Evolutionary conservation across 768 basidiomycete species (phyloP), one percentile per base, ranked within the genome.

Genomic region (Mycena metata): DNA sequence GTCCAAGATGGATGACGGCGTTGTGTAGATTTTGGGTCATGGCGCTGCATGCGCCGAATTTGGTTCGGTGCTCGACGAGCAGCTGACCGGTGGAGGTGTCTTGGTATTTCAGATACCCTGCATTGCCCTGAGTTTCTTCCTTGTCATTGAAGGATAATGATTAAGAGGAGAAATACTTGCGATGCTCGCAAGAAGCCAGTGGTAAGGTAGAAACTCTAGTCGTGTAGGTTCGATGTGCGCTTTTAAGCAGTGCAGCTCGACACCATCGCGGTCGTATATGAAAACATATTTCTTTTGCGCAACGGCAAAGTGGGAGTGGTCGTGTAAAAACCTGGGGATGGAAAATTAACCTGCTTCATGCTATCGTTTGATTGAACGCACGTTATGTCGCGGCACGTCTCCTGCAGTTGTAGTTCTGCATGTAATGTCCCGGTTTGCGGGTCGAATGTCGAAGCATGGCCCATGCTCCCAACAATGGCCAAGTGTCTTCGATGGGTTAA

Each of bases 231-330:
- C 98, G 68, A 98, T 88, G 73, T 96, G 94, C 0, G 89, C 83
- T 76, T 91, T 91, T 16, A 96, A 83, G 69, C 89, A 85, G 74
- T 99, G 98, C 5, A 99, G 79, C 77, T 99, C 98, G 16, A 98
- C 92, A 23, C 98, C 97, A 72, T 95, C 89, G 36, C 91, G 88
- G 79, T 99, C 98, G 71, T 99, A 99, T 50, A 99, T 95, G 79
- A 94, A 99, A 19, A 93, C 94, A 76, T 97, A 94, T 84, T 96
- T 93, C 79, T 95, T 94, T 80, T 99, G 97, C 0, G 97, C 97
- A 11, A 98, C 96, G 2, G 97, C 97, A 75, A 92, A 96, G 79
- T 91, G 94, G 0, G 93, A 91, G 58, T 98, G 94, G 70, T 97
- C 94, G 75, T 98, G 96, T 9, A 99, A 81, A 75, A 96, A 98